Evolutionary conservation across 306 rosid genomes (phyloP).

Genomic region (Vachellia collinsii): DNA sequence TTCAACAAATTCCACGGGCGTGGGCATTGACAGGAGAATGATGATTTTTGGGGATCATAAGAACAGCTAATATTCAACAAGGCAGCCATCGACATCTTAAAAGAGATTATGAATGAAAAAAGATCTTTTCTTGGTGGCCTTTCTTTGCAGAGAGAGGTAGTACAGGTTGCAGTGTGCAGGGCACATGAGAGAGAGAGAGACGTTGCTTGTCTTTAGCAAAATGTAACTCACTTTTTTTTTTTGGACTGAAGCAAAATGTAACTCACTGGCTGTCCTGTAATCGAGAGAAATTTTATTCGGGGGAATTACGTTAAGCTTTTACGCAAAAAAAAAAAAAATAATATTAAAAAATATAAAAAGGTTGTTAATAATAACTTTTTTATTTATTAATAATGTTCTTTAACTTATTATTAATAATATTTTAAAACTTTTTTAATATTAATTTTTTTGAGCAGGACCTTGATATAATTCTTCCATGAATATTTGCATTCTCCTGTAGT

Average conservation of each 20-base stretch:
- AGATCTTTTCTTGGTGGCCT: slow-evolving; percentile 38
- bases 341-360: too few relatives aligned
- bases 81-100: background rate
- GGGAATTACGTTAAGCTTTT: too few relatives aligned
- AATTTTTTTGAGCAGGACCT: too few relatives aligned
- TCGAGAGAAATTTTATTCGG: too few relatives aligned
- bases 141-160: slow-evolving; percentile 3
- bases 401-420: too few relatives aligned
- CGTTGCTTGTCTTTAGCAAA: slow-evolving; percentile 54
- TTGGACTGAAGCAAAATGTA: slow-evolving; percentile 48
- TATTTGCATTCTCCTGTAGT: too few relatives aligned
- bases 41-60: slow-evolving; percentile 15
- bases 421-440: too few relatives aligned
- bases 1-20: slow-evolving; percentile 7
- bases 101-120: slow-evolving; percentile 20
- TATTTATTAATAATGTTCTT: too few relatives aligned
- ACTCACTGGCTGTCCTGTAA: slow-evolving; percentile 35
- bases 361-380: too few relatives aligned
- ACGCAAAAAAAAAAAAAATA: too few relatives aligned
- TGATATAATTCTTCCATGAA: too few relatives aligned
- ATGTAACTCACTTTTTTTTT: slow-evolving; percentile 41
- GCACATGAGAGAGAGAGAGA: slow-evolving; percentile 32
- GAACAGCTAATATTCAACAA: background rate
- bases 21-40: slow-evolving; percentile 27
- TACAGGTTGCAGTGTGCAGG: background rate